These are phyloP conservation scores for Pseudomonodictys pantanalensis DNA, from an alignment of 495 filamentous ascomycete genomes.

Conservation along the genomic window DNA sequence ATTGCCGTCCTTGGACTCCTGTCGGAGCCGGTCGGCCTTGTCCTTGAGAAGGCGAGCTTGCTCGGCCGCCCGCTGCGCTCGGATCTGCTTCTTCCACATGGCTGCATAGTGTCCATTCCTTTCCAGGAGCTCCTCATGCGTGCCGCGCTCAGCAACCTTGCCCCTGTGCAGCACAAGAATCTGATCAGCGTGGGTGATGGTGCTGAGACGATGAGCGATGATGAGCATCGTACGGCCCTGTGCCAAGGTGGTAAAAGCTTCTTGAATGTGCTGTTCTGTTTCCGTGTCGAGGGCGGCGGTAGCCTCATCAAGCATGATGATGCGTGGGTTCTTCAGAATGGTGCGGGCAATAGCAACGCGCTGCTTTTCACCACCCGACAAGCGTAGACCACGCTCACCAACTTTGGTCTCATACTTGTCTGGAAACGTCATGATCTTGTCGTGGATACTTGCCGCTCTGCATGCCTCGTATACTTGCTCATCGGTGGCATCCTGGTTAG, in stretches of 20 bases:
- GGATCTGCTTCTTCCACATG: constrained; percentile 97
- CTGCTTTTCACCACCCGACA: constrained; percentile 96
- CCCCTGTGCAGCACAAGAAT: constrained; percentile 90
- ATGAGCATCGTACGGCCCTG: constrained; percentile 81
- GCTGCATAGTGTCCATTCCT: constrained; percentile 75
- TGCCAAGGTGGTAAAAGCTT: constrained; percentile 73
- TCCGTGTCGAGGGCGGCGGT: constrained; percentile 93
- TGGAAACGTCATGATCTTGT: constrained; percentile 90
- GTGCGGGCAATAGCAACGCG: constrained; percentile 95
- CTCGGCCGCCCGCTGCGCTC: constrained; percentile 77
- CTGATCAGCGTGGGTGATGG: constrained; percentile 90
- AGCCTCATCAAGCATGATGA: constrained; percentile 95
- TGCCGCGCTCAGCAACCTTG: constrained; percentile 77
- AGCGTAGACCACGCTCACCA: constrained; percentile 86
- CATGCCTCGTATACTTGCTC: constrained; percentile 89
- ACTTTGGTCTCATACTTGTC: constrained; percentile 91
- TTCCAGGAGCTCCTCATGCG: constrained; percentile 78
- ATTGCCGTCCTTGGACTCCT: constrained; percentile 37
- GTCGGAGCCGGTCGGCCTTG: constrained; percentile 55
- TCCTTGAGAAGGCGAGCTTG: constrained; percentile 59
- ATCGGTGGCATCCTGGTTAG: constrained; percentile 78
- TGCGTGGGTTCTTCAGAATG: constrained; percentile 90
- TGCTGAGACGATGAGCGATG: constrained; percentile 86
- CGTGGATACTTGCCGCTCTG: constrained; percentile 88
- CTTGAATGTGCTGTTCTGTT: constrained; percentile 94